Percentiles rank a stretch among this genome's conserved stretches.
Conservation (phyloP, 305 asterid species). For the Euphrasia arctica region DNA sequence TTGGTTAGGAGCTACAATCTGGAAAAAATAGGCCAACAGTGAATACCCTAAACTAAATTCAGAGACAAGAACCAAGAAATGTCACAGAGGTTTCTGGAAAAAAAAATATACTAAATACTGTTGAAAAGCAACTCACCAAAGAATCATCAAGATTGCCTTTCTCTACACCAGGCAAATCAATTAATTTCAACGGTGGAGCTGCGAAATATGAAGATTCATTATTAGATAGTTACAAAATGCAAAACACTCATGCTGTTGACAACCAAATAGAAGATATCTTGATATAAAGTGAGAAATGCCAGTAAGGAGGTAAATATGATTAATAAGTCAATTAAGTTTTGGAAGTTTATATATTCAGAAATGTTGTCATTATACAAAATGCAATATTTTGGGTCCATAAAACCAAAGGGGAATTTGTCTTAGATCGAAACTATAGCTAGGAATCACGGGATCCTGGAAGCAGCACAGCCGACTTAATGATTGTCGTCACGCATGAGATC, state of each 20-base stretch:
- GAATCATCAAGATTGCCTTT: constrained; percentile 89
- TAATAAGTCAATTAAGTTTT: not conserved
- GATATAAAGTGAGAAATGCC: constrained; percentile 16
- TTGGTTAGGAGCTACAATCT: not conserved
- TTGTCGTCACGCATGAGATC: too few species aligned
- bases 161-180: constrained; percentile 95
- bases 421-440: not conserved
- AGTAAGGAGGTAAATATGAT: constrained; percentile 6
- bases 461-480: too few species aligned
- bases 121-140: constrained; percentile 57
- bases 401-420: constrained; percentile 20
- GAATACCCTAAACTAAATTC: not conserved
- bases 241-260: constrained; percentile 6
- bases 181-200: constrained; percentile 92
- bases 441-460: too few species aligned
- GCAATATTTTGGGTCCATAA: constrained; percentile 1
- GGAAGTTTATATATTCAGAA: constrained; percentile 18
- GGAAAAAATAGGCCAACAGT: not conserved
- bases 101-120: not conserved
- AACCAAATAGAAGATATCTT: constrained; percentile 4
- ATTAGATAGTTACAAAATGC: constrained; percentile 21
- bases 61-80: not conserved
- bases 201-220: constrained; percentile 35
- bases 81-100: not conserved
- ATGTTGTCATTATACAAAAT: constrained; percentile 9